phyloP scores from a whole-genome alignment of 495 filamentous ascomycete genomes.

The Pseudotulostoma volvatum region DNA sequence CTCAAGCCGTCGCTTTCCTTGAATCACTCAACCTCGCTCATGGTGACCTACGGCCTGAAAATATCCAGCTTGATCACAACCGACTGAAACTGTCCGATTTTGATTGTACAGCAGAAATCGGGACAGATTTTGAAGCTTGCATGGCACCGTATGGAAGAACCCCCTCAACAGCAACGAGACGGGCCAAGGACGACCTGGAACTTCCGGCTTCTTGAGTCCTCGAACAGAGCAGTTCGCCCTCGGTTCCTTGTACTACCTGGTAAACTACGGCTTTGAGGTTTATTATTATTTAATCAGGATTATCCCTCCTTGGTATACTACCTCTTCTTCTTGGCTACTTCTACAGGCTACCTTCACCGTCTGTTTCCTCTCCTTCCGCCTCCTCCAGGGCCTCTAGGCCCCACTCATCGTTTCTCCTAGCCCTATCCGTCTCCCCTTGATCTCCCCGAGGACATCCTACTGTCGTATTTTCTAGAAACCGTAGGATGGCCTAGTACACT shows the following conservation, averaged over 20 bases:
- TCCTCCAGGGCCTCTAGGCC: too few relatives aligned
- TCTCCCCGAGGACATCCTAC: too few relatives aligned
- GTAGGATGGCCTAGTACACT: too few relatives aligned
- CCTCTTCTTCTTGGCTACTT: too few relatives aligned
- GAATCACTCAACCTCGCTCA: conserved; percentile 25
- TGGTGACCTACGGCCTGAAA: conserved; percentile 19
- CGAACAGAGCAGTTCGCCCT: conserved; percentile 24
- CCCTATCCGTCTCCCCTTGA: too few relatives aligned
- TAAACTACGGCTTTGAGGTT: conserved; percentile 24
- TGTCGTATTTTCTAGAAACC: too few relatives aligned
- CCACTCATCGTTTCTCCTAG: too few relatives aligned
- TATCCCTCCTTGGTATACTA: too few relatives aligned
- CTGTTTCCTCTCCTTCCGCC: too few relatives aligned
- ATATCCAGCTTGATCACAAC: conserved; percentile 15
- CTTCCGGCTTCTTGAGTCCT: conserved; percentile 16
- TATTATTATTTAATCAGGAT: too few relatives aligned
- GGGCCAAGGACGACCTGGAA: conserved; percentile 13
- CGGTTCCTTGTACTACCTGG: conserved; percentile 22
- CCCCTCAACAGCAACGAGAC: conserved; percentile 13
- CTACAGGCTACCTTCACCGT: too few relatives aligned
- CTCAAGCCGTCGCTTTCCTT: conserved; percentile 22
- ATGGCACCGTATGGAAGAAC: conserved; percentile 13
- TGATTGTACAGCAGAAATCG: conserved; percentile 16
- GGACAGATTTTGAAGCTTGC: conserved; percentile 15
- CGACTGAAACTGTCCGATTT: conserved; percentile 18